Base-by-base conservation (phyloP, 768 basidiomycete genomes). In the Macrolepiota albuminosa region DNA sequence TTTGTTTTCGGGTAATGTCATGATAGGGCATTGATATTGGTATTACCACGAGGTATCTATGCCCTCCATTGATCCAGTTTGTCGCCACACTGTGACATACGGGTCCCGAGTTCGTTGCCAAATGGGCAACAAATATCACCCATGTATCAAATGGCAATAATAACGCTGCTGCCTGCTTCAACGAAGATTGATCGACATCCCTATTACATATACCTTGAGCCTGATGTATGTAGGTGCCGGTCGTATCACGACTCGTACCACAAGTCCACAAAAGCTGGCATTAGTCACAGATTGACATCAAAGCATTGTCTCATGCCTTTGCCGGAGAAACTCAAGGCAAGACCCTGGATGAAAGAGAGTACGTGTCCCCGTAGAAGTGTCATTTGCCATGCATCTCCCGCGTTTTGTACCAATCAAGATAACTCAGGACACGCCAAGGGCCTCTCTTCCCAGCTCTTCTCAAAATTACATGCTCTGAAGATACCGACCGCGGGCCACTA, bases 141-240 rank as follows among this genome's bases (percentile, higher is more conserved):
- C 40, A 47, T 29, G 34, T 24, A 57, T 48, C 60, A 54, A 63
- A 63, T 60, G 48, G 63, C 63, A 54, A 54, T 61, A 63, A 51
- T 58, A 24, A 33, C 59, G 59, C 63, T 40, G 29, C 43, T 52
- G 42, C 34, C 31, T 26, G 33, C 47, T 42, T 48, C 24, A 54
- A n/a, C 31, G 45, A 56, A 55, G 21, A 47, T 47, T 36, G 33
- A 56, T 56, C 55, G 33, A 31, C 42, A 43, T 42, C 10, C 13
- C 33, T 42, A 55, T 31, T 26, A 4, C 13, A 11, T 34, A 16
- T 31, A 18, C 47, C 48, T 31, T 49, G 48, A 37, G 16, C 36
- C 14, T 26, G 24, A 16, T 24, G 36, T 14, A 16, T 24, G 36
- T 14, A 24, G 34, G 26, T 52, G 21, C 36, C 34, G 16, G 26